These are phyloP conservation scores for Debaryomyces tyrocola DNA, from an alignment of 805 yeast species.

Conservation along the genomic window DNA sequence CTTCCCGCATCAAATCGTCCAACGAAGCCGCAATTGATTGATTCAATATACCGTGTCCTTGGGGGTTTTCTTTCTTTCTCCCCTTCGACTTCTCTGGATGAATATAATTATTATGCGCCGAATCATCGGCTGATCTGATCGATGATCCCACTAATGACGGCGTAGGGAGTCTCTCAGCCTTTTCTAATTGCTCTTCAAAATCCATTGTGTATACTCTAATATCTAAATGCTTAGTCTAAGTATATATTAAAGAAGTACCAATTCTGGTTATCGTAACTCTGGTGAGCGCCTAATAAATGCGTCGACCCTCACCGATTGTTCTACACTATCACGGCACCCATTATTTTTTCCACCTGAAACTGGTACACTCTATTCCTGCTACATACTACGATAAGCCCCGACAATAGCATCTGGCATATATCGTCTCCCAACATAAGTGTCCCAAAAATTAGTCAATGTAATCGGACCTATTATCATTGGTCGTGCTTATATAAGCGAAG, in stretches of 20 bases:
- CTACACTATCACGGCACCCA: no score
- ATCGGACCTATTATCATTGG: no score
- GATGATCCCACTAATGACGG: slow-evolving; percentile 59
- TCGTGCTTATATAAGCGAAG: no score
- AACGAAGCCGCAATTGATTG: slow-evolving; percentile 51
- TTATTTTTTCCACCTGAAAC: no score
- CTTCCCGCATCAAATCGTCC: slow-evolving; percentile 50
- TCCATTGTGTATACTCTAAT: slow-evolving; percentile 35
- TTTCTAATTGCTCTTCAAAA: slow-evolving; percentile 53
- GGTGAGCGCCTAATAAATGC: no score
- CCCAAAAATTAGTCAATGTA: no score
- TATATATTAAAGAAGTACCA: neutral
- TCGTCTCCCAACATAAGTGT: no score
- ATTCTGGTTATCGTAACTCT: neutral
- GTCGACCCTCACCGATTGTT: no score
- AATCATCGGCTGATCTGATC: slow-evolving; percentile 48
- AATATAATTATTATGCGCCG: slow-evolving; percentile 43
- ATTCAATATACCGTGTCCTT: slow-evolving; percentile 15
- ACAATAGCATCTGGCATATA: no score
- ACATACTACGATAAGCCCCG: no score
- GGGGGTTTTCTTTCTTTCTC: slow-evolving; percentile 9
- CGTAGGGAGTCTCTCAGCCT: slow-evolving; percentile 45
- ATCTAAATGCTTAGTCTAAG: neutral
- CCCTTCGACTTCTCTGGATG: slow-evolving; percentile 42
- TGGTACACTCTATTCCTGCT: no score